Evolutionary conservation across 2,329 filamentous ascomycete genomes (phyloP), one percentile per base, ranked within the genome.

Genomic region (Pestalotiopsis sp.): DNA sequence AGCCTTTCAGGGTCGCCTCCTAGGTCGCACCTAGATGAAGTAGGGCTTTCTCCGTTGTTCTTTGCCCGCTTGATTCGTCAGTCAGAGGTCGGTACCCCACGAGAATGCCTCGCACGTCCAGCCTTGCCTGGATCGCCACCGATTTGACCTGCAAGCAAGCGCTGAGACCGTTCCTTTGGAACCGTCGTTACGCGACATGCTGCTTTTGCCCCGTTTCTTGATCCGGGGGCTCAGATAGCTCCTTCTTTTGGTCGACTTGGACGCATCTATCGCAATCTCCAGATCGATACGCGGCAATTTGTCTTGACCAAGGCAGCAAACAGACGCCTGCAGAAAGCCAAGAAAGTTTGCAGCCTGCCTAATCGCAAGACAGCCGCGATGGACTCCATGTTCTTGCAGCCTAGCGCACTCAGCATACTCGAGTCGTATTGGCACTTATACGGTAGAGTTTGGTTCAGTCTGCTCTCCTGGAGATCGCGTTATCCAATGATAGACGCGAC

Each of bases 21-120:
- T n/a, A 39, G 59, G 59, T 39, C 31, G 59, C 59, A 62, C n/a
- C 31, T 39, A 36, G 36, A 62, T 62, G 25, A 62, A 62, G n/a
- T 39, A 62, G 17, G 59, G 59, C 27, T 31, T 36, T 39, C 59
- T 62, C 59, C 25, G 36, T 36, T 12, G n/a, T 20, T 12, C n/a
- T 11, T 39, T 14, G 31, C 25, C 59, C 13, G n/a, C 27, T 20
- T 61, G 23, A 61, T 61, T 61, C 58, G 58, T 17, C 58, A 36
- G 27, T 61, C 23, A 13, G 11, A 14, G 31, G 4, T 38, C 58
- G 27, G 12, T 6, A 61, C 58, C 31, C 58, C 23, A 20, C 23
- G 31, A 36, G 27, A 62, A 39, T 39, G 59, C 59, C 59, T 62
- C 13, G 20, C 36, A 36, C 59, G 20, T n/a, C n/a, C 31, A 62